Percentiles rank a stretch among this genome's conserved stretches.
phyloP scores from a whole-genome alignment of 2,329 filamentous ascomycete genomes.

The Penicillium sp. region DNA sequence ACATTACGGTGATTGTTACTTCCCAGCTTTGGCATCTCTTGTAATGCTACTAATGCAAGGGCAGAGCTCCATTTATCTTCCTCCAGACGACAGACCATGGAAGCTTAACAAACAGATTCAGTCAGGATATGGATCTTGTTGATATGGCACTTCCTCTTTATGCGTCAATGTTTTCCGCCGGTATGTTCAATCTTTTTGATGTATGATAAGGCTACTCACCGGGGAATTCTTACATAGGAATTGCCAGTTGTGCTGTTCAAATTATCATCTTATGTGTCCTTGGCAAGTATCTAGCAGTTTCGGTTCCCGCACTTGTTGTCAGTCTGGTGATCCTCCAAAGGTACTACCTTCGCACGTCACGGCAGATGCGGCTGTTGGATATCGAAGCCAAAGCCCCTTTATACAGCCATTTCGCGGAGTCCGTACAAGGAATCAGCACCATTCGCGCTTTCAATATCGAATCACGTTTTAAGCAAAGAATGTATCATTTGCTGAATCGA shows the following conservation, averaged over 20 bases:
- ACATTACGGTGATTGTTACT: no score
- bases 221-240: no score
- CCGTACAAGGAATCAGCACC: conserved; percentile 44
- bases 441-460: conserved; percentile 47
- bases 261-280: neutral
- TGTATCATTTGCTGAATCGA: no score
- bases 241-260: neutral
- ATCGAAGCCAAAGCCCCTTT: conserved; percentile 3
- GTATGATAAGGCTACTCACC: neutral
- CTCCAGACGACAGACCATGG: no score
- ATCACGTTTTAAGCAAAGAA: no score
- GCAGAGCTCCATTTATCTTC: no score
- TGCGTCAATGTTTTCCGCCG: neutral
- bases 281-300: neutral
- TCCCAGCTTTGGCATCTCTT: no score
- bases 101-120: neutral
- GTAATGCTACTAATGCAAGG: no score
- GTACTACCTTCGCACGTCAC: conserved; percentile 43
- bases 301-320: neutral
- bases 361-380: conserved; percentile 36
- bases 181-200: no score
- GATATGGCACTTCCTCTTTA: neutral
- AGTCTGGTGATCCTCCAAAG: neutral
- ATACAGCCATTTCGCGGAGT: neutral
- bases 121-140: neutral